phyloP scores from a whole-genome alignment of 179 eudicot species.

The Corrigiola litoralis region DNA sequence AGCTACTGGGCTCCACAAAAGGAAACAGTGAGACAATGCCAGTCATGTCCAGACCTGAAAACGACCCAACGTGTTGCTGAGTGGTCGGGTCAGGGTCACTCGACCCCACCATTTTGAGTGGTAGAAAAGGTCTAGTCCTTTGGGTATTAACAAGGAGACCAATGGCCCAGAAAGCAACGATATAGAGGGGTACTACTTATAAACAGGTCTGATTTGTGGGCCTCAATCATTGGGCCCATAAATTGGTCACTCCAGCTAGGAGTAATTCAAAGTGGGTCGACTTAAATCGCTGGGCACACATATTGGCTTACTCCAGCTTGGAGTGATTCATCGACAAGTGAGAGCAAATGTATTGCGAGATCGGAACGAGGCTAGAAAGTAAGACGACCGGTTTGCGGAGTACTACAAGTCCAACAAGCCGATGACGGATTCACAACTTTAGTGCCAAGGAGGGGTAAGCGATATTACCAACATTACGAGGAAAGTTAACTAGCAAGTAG shows the following conservation, averaged over 20 bases:
- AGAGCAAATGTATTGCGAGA: neutral
- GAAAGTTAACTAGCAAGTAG: too few relatives aligned
- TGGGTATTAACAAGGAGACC: neutral
- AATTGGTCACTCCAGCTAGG: neutral
- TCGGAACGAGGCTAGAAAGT: too few relatives aligned
- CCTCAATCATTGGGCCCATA: neutral
- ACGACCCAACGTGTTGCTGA: constrained; percentile 19
- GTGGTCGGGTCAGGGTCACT: constrained; percentile 3
- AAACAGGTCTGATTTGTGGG: neutral
- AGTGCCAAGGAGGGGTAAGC: too few relatives aligned
- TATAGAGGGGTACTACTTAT: neutral
- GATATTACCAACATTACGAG: too few relatives aligned
- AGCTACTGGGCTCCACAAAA: constrained; percentile 6
- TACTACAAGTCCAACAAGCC: too few relatives aligned
- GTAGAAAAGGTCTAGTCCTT: constrained; percentile 11
- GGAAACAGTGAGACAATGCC: constrained; percentile 13
- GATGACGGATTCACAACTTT: too few relatives aligned
- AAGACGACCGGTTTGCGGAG: too few relatives aligned
- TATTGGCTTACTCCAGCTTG: too few relatives aligned
- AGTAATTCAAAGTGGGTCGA: neutral
- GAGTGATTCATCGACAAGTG: neutral
- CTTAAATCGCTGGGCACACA: neutral
- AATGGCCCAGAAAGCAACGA: constrained; percentile 12
- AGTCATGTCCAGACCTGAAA: constrained; percentile 16
- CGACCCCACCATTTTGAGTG: neutral